Evolutionary conservation across 192 early-diverging fungal genomes (phyloP), one percentile per base, ranked within the genome.

Genomic region (Coemansia reversa): DNA sequence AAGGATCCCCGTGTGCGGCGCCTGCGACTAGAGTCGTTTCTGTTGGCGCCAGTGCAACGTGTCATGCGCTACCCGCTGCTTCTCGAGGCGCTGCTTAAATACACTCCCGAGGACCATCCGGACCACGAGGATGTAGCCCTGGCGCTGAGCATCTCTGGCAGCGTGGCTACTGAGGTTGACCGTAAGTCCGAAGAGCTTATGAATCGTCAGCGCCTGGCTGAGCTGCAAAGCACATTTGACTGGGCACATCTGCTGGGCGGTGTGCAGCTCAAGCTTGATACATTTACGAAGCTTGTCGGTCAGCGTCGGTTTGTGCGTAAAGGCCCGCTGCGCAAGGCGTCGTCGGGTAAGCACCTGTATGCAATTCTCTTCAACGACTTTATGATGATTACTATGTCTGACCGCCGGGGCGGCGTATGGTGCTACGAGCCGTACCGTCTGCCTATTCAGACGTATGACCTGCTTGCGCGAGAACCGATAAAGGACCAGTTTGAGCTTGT

Each of bases 321-420:
- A 63, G 78, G 78, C 14, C 78, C 78, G 54, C 45, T 81, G 66
- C 72, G 73, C 64, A 75, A 75, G 63, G 72, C 78, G 19, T 69
- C 78, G 30, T 74, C 78, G 16, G 78, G 78, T 3, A 75, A 75
- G 55, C 78, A 75, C 25, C 59, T 81, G 51, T 81, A 81, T 47
- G 78, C 73, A 20, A 75, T 81, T 30, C 64, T 81, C 58, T 75
- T 81, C 60, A 81, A 81, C 53, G 78, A 81, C 74, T 81, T 81
- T 72, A 75, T 81, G 78, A 75, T 81, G 73, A 75, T 81, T 52
- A 81, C 78, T 27, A 63, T 81, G 54, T 75, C 72, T 1, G 72
- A 75, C 27, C 74, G 78, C 12, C 73, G 70, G 3, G 73, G 73
- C 55, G 73, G 72, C 49, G 63, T 64, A 20, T 81, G 78, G 78